A percentile compares a stretch with the other conserved stretches of the same genome.
Evolutionary conservation across 1,139 yeast genomes (phyloP).

Genomic region (Cylindricascospora bacillispora): DNA sequence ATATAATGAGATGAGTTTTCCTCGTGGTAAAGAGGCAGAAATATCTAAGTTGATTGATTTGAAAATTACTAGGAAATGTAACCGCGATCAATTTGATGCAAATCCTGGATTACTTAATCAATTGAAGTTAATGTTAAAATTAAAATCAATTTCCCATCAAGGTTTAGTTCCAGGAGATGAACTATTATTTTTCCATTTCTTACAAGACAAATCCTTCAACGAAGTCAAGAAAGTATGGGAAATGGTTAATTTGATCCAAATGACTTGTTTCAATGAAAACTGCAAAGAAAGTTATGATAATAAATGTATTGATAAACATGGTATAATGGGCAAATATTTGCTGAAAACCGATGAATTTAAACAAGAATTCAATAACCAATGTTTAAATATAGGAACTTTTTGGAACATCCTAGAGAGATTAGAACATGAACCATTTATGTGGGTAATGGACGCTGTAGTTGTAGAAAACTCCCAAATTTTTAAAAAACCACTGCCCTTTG

Average conservation of each 20-base stretch:
- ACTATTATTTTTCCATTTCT: constrained; percentile 17
- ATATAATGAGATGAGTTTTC: constrained; percentile 20
- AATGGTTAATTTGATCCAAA: constrained; percentile 18
- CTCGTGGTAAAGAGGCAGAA: constrained; percentile 22
- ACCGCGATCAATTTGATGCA: constrained; percentile 3
- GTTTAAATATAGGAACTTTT: constrained; percentile 19
- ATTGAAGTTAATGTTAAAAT: constrained; percentile 13
- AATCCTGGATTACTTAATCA: not conserved
- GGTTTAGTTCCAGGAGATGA: constrained; percentile 23
- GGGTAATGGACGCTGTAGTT: constrained; percentile 24
- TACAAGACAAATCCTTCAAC: constrained; percentile 7
- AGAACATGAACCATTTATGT: constrained; percentile 19
- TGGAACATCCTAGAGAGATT: constrained; percentile 22
- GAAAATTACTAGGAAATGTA: not conserved
- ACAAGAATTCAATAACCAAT: constrained; percentile 14
- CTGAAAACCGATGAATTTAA: constrained; percentile 17
- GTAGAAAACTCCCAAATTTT: constrained; percentile 14
- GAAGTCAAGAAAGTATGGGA: constrained; percentile 17
- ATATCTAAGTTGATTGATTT: constrained; percentile 16
- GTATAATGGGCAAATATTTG: constrained; percentile 12
- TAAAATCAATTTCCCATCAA: constrained; percentile 20
- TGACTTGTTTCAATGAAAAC: constrained; percentile 20
- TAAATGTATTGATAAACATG: constrained; percentile 14
- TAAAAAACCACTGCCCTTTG: constrained; percentile 8
- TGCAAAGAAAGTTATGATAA: constrained; percentile 17